Conservation (phyloP, 331 rosid species). For the Pyrus hybrid region DNA sequence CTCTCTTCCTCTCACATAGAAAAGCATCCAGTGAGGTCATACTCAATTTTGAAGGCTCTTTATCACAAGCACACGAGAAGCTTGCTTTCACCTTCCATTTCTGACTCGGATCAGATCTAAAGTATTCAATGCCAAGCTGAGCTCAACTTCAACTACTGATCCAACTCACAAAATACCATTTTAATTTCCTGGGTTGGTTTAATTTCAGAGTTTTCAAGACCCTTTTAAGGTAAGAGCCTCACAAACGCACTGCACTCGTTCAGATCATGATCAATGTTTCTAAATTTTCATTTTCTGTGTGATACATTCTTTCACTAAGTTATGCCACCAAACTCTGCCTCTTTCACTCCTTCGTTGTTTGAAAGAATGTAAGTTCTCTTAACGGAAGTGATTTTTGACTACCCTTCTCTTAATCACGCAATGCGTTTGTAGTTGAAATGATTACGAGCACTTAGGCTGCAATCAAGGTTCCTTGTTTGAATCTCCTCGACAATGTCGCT, state of each 20-base stretch:
- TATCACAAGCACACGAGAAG: slow-evolving; percentile 22
- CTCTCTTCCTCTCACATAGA: not conserved
- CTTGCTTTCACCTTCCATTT: slow-evolving; percentile 30
- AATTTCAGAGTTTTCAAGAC: slow-evolving; percentile 9
- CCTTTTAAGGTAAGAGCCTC: slow-evolving; percentile 17
- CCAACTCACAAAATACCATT: not conserved
- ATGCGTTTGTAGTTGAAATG: too few relatives aligned
- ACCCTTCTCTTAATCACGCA: too few relatives aligned
- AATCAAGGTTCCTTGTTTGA: too few relatives aligned
- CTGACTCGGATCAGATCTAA: slow-evolving; percentile 33
- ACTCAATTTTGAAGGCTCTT: slow-evolving; percentile 28
- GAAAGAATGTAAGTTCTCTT: not conserved
- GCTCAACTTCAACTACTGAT: not conserved
- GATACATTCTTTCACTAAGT: not conserved
- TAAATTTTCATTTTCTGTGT: not conserved
- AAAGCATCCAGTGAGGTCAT: slow-evolving; percentile 37
- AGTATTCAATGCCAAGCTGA: not conserved
- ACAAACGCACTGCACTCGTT: not conserved
- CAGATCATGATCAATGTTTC: not conserved
- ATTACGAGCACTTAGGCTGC: too few relatives aligned
- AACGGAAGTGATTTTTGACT: not conserved
- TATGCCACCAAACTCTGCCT: not conserved
- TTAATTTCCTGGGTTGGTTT: not conserved
- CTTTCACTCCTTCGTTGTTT: not conserved
- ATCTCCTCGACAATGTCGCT: too few relatives aligned